phyloP scores from a whole-genome alignment of 352 stramenopile species.

The Pilasporangium apinafurcum region DNA sequence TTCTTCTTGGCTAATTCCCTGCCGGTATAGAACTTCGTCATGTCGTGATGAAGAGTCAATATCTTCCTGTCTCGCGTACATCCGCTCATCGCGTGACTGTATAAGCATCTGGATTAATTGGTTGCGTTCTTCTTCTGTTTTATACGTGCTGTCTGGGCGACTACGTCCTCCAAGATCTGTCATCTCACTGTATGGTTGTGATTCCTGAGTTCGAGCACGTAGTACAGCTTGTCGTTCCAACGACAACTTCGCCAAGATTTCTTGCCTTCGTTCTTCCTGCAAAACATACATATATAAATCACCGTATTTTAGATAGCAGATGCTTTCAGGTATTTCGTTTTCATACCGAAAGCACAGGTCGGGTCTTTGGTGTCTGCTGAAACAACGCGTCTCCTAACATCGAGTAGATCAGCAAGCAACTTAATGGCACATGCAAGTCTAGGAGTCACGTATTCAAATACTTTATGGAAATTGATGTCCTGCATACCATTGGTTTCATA shows the following conservation, averaged over 20 bases:
- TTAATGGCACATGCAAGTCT: no score
- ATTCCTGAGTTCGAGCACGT: slow-evolving; percentile 1
- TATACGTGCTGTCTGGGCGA: no score
- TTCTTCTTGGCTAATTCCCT: no score
- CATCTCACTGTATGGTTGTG: not conserved
- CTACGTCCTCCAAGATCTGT: no score
- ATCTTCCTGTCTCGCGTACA: no score
- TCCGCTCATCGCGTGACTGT: no score
- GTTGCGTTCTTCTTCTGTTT: not conserved
- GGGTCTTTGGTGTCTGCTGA: slow-evolving; percentile 17
- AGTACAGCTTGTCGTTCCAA: slow-evolving; percentile 40
- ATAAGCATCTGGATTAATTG: not conserved
- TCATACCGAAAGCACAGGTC: slow-evolving; percentile 30
- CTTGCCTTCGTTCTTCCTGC: slow-evolving; percentile 47
- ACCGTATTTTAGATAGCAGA: not conserved
- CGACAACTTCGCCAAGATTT: slow-evolving; percentile 66
- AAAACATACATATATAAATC: not conserved
- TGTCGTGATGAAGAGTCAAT: no score
- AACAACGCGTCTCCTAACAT: slow-evolving; percentile 10
- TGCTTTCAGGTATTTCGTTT: not conserved
- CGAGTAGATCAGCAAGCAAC: not conserved
- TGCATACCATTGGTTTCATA: no score
- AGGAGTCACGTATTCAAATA: no score
- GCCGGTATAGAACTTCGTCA: no score
- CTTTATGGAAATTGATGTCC: no score